Base-by-base conservation (phyloP, 768 basidiomycete genomes). In the Suillus weaverae region DNA sequence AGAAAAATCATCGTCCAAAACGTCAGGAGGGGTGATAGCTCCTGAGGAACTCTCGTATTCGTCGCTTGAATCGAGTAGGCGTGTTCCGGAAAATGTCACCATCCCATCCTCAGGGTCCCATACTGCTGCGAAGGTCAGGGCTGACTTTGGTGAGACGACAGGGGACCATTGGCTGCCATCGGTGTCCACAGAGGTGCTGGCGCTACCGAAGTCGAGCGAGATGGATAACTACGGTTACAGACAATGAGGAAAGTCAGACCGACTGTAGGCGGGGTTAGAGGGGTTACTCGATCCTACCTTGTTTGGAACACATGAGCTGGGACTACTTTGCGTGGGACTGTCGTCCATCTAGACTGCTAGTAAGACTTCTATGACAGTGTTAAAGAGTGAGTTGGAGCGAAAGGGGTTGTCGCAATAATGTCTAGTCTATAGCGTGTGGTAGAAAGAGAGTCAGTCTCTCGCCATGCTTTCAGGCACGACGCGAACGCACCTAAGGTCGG, bases 61-160 rank as follows among this genome's bases (percentile, higher is more conserved):
- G 60, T 59, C 61, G 32, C 39, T 43, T 20, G 70, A 62, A 43
- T 79, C 77, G 35, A 84, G 73, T 41, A 87, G 79, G 59, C 78
- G 73, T 33, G 83, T 80, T 33, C 81, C 83, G 1, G 85, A 86
- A 70, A 88, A 87, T 38, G 82, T 81, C 65, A 87, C 78, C 67
- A 87, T 80, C 39, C 85, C 87, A 7, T 86, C 82, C 1, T 83
- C 81, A 2, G 83, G 82, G 64, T 86, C 85, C 83, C 84, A 89
- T 38, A 87, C 71, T 7, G 85, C 85, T 5, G 84, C 87, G 68
- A 89, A 89, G 3, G 82, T 85, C 66, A 88, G 75, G 3, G 81
- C 85, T 33, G 83, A 76, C 62, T 84, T 82, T 5, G 86, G 85
- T 20, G 86, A 85, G 7, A 86, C 77, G 54, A 86, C 74, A 35